Conservation (phyloP, 306 rosid genomes). For the Cajanus cajan region DNA sequence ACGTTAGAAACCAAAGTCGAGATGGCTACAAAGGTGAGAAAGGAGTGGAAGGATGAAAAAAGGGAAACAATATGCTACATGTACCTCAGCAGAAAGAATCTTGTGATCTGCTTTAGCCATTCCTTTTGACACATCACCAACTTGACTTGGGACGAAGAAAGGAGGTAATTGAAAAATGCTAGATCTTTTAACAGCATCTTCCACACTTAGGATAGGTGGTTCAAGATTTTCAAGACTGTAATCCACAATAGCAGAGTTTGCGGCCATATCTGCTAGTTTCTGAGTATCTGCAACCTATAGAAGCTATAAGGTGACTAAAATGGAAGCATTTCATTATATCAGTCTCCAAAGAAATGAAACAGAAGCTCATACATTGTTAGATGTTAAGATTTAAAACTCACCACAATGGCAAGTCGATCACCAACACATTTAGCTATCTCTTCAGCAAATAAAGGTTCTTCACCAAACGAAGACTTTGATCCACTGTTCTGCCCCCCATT, state of each 20-base stretch:
- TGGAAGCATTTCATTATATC: constrained; percentile 7
- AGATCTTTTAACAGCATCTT: constrained; percentile 73
- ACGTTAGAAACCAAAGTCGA: neutral
- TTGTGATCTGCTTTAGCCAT: constrained; percentile 80
- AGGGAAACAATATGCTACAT: neutral
- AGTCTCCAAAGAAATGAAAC: constrained; percentile 2
- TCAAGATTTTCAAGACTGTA: constrained; percentile 59
- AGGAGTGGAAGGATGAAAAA: neutral
- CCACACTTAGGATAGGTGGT: constrained; percentile 70
- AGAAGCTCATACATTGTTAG: neutral
- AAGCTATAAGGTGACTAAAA: constrained; percentile 28
- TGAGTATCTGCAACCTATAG: constrained; percentile 89
- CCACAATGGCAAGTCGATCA: constrained; percentile 79
- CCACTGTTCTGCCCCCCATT: constrained; percentile 65
- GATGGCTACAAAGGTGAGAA: neutral
- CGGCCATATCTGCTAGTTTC: constrained; percentile 75
- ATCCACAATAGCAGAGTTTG: constrained; percentile 57
- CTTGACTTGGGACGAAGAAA: constrained; percentile 48
- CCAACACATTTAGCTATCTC: constrained; percentile 61
- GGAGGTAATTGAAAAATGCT: constrained; percentile 67
- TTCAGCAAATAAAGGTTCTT: constrained; percentile 73
- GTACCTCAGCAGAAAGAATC: constrained; percentile 76
- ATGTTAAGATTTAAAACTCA: constrained; percentile 37
- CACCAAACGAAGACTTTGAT: constrained; percentile 39
- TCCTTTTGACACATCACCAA: constrained; percentile 80